Conservation (phyloP, 495 filamentous ascomycete genomes). For the Annulohypoxylon nitens region DNA sequence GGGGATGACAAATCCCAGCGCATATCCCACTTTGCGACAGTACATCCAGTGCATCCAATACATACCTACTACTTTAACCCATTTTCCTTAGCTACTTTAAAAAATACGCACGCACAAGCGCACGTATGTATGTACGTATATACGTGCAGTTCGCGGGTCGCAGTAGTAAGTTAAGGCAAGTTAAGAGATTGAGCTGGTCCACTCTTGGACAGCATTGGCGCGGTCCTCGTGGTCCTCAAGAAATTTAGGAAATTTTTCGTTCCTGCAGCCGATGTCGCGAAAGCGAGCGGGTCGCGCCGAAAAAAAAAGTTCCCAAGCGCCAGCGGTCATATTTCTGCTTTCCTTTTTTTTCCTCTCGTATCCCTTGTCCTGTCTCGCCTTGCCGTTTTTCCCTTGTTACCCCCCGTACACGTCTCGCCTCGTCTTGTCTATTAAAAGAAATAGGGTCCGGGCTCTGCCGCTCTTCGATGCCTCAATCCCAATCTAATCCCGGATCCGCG, state of each 20-base stretch:
- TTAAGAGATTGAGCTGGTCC: conserved; percentile 23
- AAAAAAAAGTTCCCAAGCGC: background rate
- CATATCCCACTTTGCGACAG: conserved; percentile 11
- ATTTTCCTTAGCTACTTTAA: too few species aligned
- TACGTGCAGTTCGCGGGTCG: conserved; percentile 26
- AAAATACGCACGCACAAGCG: background rate
- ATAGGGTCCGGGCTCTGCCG: background rate
- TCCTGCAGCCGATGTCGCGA: conserved; percentile 51
- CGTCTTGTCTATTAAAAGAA: conserved; percentile 18
- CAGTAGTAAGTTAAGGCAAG: conserved; percentile 15
- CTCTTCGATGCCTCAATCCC: background rate
- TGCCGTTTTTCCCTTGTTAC: background rate
- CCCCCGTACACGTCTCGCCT: background rate
- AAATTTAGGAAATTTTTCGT: conserved; percentile 30
- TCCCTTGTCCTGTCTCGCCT: background rate
- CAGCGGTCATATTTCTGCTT: conserved; percentile 22
- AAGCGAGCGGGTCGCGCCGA: conserved; percentile 33
- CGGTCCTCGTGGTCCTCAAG: conserved; percentile 29
- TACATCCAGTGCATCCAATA: background rate
- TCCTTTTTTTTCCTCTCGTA: background rate
- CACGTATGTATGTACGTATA: background rate
- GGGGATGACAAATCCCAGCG: conserved; percentile 34
- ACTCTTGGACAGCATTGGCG: conserved; percentile 15
- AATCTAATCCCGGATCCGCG: conserved; percentile 5
- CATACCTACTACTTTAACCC: too few species aligned